Conservation (phyloP, 1,284 basidiomycete species). For the Mixia osmundae region DNA sequence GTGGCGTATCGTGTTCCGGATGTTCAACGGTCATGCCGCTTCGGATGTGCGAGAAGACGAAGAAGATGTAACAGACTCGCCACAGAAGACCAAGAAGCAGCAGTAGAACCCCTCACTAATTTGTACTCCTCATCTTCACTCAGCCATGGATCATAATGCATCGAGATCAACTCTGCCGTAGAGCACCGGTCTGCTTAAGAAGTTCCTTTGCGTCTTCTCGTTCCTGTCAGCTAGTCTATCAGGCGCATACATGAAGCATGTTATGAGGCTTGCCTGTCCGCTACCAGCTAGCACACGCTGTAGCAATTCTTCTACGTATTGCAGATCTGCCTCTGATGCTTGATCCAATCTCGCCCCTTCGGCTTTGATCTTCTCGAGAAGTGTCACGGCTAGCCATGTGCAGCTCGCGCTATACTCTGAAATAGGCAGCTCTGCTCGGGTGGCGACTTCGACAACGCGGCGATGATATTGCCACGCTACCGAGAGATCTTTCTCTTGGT, state of each 20-base stretch:
- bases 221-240: background rate
- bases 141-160: background rate
- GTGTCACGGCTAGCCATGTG: conserved; percentile 8
- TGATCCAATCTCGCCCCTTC: background rate
- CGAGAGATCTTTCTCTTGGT: conserved; percentile 40
- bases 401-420: conserved; percentile 10
- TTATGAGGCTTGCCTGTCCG: background rate
- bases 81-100: conserved; percentile 7
- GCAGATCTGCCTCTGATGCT: background rate
- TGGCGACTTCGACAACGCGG: conserved; percentile 10
- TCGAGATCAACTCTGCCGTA: too few species aligned
- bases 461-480: conserved; percentile 25
- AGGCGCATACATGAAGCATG: background rate
- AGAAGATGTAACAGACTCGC: conserved; percentile 6
- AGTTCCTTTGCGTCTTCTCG: conserved; percentile 1
- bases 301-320: background rate
- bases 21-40: conserved; percentile 2
- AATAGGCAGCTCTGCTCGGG: conserved; percentile 4
- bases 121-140: background rate
- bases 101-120: conserved; percentile 1
- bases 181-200: background rate
- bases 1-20: conserved; percentile 1
- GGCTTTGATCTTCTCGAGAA: background rate
- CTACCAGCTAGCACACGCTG: background rate
- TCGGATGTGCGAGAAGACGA: conserved; percentile 10